Base-by-base conservation (phyloP, 192 early-diverging fungal genomes). In the Coemansia erecta region DNA sequence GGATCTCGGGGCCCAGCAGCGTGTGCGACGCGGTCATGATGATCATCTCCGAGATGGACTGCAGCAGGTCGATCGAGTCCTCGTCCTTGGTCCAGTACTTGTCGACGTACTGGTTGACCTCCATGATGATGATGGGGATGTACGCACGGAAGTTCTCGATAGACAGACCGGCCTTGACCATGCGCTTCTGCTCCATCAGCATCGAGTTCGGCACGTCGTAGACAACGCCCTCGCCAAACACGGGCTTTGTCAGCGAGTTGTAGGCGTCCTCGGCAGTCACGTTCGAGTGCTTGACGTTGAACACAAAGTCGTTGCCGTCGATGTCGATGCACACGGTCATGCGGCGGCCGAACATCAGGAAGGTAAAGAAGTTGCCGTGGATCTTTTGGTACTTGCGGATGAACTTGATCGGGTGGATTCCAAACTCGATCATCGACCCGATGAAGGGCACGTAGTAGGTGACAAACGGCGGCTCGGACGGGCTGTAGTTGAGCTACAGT, bases 111-210 rank as follows among this genome's bases (percentile, higher is more conserved):
- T 84, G 83, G 51, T 72, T 73, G 53, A 87, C 85, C 79, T 98
- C 97, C 55, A 90, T 77, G 28, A 85, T 80, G 53, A 97, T 87
- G 65, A 93, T 87, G 40, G 93, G 90, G 31, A 97, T 83, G 81
- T 97, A 94, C 28, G 85, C 68, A 53, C 89, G 83, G 79, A 98
- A 92, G 64, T 86, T 91, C 21, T 94, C 87, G 51, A 85, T 85
- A 53, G 91, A 88, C 64, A 98, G 82, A 43, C 90, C 88, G 53
- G 92, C 86, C 84, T 98, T 98, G 68, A 97, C 88, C 80, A 98
- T 95, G 83, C 91, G 94, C 84, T 98, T 98, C 81, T 98, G 96
- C 81, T 98, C 94, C 94, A 98, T 97, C 61, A 98, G 87, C 48
- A 93, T 82, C 35, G 84, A 61, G 77, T 97, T 94, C 23, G 85